Conservation (phyloP, 148 eudicot genomes). For the Vaccinium myrtillus region DNA sequence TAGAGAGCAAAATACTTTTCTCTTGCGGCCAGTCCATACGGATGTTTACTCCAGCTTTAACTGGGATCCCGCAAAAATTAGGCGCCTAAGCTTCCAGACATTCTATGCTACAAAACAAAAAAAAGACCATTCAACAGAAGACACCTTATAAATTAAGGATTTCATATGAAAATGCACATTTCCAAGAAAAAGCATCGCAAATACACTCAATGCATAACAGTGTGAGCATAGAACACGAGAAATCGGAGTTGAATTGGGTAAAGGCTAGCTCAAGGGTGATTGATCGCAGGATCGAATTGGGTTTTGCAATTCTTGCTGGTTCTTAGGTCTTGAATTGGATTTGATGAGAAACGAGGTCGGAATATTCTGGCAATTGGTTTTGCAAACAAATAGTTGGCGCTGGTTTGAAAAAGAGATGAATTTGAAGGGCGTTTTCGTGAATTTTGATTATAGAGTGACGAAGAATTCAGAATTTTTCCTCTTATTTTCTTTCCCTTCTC, state of each 20-base stretch:
- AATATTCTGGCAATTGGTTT: constrained; percentile 16
- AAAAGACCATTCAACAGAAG: not conserved
- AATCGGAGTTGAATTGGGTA: constrained; percentile 16
- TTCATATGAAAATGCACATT: not conserved
- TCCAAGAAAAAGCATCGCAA: not conserved
- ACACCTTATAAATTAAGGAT: not conserved
- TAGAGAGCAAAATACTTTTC: too few species aligned
- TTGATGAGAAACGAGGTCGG: constrained; percentile 37
- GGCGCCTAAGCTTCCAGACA: too few species aligned
- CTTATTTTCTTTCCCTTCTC: too few species aligned
- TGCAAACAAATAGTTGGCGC: constrained; percentile 4
- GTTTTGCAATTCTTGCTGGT: constrained; percentile 85
- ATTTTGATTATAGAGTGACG: constrained; percentile 1
- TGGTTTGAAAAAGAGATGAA: not conserved
- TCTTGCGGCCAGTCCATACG: too few species aligned
- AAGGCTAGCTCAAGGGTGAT: constrained; percentile 80
- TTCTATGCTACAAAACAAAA: too few species aligned
- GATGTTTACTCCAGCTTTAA: too few species aligned
- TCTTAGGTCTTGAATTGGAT: constrained; percentile 31
- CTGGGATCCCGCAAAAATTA: too few species aligned
- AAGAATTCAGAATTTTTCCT: too few species aligned
- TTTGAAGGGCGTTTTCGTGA: constrained; percentile 7
- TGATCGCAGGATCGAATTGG: constrained; percentile 70
- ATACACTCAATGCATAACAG: too few species aligned
- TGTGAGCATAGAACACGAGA: not conserved